Base-by-base conservation (phyloP, 352 stramenopile species). In the Thalassiosira livingstoniorum region DNA sequence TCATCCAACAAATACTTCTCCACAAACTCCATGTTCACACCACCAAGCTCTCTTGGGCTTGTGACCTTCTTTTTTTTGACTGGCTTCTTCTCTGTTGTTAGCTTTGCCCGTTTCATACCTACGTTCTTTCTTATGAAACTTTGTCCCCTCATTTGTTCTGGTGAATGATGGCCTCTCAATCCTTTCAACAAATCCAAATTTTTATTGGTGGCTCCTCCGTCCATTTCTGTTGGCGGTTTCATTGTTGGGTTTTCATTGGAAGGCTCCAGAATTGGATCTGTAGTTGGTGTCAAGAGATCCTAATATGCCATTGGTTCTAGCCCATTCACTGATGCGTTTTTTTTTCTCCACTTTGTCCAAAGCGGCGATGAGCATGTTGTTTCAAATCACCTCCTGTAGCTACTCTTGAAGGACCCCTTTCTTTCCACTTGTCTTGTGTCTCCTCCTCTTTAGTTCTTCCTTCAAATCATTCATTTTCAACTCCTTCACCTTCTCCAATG, bases 1-100 rank as follows among this genome's bases (percentile, higher is more conserved):
- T 63, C 55, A 63, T 63, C 55, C 55, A 63, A n/a, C n/a, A 18
- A 18, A n/a, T 63, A 63, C n/a, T 35, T n/a, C 55, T 63, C 31
- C 25, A 63, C 10, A 35, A 63, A 63, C n/a, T 7, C 10, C 42
- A 51, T 10, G 10, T 51, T 51, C 10, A 18, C 10, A 51, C 42
- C 42, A 51, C 42, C 42, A 18, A 18, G 10, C 18, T 10, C 18
- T 18, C 42, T 18, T 18, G 42, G 42, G 10, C 10, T 18, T 18
- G 42, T 18, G 10, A 18, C 42, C 42, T 18, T 18, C 18, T 51
- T 18, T 18, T 18, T 18, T 18, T 18, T 18, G 10, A 51, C 10
- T 51, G 42, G 10, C 18, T 18, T 51, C 10, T 18, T 51, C 42
- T 51, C 18, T 18, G 10, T 51, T 51, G 42, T 10, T 51, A 18